Evolutionary conservation across 768 basidiomycete genomes (phyloP).

Genomic region (Mrakia frigida): DNA sequence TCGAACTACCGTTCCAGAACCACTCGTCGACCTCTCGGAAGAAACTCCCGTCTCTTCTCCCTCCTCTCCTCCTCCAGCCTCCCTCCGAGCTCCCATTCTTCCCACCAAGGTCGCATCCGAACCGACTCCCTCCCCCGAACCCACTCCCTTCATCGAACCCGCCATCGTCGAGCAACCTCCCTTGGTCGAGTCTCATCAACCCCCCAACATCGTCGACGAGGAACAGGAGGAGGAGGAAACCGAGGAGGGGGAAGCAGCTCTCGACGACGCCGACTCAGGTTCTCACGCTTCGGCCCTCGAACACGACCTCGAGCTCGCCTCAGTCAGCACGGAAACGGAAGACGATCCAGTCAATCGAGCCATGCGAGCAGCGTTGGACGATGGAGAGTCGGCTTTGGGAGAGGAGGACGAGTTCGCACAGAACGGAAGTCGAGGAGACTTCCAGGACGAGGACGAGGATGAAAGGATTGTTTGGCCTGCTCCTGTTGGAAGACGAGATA

Average conservation of each 20-base stretch:
- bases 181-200: neutral
- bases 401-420: constrained; percentile 45
- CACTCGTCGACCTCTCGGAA: neutral
- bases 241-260: neutral
- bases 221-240: neutral
- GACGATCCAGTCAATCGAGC: constrained; percentile 68
- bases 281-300: constrained; percentile 9
- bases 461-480: constrained; percentile 62
- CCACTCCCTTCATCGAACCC: neutral
- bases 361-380: constrained; percentile 55
- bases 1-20: neutral
- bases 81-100: neutral
- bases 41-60: neutral
- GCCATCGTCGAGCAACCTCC: neutral
- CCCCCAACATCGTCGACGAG: neutral
- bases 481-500: constrained; percentile 26
- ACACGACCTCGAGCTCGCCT: constrained; percentile 46
- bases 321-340: constrained; percentile 66
- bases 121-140: neutral
- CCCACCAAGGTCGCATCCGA: neutral
- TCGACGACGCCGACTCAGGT: constrained; percentile 2
- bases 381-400: constrained; percentile 51
- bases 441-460: constrained; percentile 51
- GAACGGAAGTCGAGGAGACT: constrained; percentile 52
- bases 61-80: neutral